A percentile compares a stretch with the other conserved stretches of the same genome.
Conservation (phyloP, 495 filamentous ascomycete species). For the Xylaria nigripes region DNA sequence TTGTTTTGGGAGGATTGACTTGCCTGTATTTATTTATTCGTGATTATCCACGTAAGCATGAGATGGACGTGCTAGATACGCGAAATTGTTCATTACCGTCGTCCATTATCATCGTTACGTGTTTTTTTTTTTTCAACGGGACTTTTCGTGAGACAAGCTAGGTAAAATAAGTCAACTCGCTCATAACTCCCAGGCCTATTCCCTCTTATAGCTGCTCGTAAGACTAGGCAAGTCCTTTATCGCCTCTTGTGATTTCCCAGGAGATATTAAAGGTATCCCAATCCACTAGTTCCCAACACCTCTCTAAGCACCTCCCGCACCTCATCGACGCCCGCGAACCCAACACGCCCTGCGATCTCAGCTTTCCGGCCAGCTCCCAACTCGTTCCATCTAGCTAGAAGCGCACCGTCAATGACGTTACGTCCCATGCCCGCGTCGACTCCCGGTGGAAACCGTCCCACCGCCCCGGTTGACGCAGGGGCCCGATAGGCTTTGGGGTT, state of each 20-base stretch:
- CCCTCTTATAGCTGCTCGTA: conserved; percentile 5
- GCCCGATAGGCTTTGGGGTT: conserved; percentile 73
- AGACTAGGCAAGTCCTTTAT: not conserved
- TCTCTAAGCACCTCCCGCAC: conserved; percentile 51
- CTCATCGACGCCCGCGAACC: conserved; percentile 51
- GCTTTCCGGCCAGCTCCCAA: conserved; percentile 56
- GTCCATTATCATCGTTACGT: not conserved
- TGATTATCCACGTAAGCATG: not conserved
- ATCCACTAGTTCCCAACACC: conserved; percentile 16
- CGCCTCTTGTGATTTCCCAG: not conserved
- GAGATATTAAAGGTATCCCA: conserved; percentile 18
- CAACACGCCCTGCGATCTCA: conserved; percentile 62
- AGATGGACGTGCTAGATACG: not conserved
- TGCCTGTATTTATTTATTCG: not conserved
- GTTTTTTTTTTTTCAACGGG: not conserved
- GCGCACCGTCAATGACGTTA: conserved; percentile 42
- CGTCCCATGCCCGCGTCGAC: conserved; percentile 43
- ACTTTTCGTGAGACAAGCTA: not conserved
- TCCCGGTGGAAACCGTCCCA: conserved; percentile 24
- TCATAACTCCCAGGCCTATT: not conserved
- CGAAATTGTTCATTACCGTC: not conserved
- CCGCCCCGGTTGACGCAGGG: conserved; percentile 22
- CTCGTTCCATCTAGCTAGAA: conserved; percentile 58
- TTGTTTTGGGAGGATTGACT: not conserved
- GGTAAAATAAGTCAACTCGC: not conserved